Percentiles rank a stretch among this genome's conserved stretches.
These are phyloP conservation scores for Termitomyces eurrhizus DNA, from an alignment of 768 basidiomycete genomes.

Conservation along the genomic window DNA sequence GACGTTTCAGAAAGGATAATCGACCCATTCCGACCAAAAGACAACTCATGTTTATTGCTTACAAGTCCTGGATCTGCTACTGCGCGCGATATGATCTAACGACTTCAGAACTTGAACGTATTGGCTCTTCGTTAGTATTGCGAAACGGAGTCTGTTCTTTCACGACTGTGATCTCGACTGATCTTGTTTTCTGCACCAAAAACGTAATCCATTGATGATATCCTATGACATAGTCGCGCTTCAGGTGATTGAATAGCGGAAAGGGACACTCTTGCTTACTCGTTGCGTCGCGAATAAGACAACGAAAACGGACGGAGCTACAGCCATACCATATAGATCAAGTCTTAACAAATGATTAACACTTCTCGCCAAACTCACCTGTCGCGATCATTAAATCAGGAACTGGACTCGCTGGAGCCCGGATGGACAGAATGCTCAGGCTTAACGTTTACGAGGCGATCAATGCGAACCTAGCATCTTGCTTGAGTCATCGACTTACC, in stretches of 20 bases:
- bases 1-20: neutral
- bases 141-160: neutral
- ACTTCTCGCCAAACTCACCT: constrained; percentile 25
- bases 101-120: neutral
- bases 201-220: constrained; percentile 30
- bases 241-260: too few species aligned
- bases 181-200: constrained; percentile 25
- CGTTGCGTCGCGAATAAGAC: constrained; percentile 45
- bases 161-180: constrained; percentile 4
- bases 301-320: constrained; percentile 41
- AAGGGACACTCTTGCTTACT: constrained; percentile 19
- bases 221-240: constrained; percentile 22
- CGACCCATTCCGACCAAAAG: neutral
- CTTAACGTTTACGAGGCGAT: constrained; percentile 18
- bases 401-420: constrained; percentile 37
- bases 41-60: neutral
- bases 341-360: neutral
- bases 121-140: neutral
- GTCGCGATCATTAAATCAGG: constrained; percentile 45
- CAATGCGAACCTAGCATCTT: neutral
- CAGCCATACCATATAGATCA: neutral
- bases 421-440: constrained; percentile 42
- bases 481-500: constrained; percentile 22
- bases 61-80: neutral
- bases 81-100: neutral